Evolutionary conservation across 768 basidiomycete genomes (phyloP), one percentile per base, ranked within the genome.

Genomic region (Suillus plorans): DNA sequence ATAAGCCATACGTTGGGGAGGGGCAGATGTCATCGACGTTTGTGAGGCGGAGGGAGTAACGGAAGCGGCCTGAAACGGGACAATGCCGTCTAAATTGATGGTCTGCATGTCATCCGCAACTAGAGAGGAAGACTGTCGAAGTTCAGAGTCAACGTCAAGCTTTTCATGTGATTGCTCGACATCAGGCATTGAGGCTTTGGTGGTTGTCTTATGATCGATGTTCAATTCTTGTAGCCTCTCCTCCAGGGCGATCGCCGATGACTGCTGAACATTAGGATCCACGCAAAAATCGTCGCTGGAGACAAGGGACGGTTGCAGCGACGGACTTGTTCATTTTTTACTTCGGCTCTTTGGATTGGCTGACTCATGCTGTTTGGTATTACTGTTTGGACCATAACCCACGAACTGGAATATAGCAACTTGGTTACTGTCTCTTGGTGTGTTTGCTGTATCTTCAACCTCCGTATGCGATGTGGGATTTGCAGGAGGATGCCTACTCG

Each of bases 1-100:
- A 70, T 81, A 84, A 5, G 79, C 74, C 20, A 69, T 67, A 3
- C 63, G 65, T 16, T 71, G n/a, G n/a, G n/a, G n/a, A n/a, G n/a
- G 60, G 25, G 36, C 60, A 39, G 64, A 64, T 22, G 78, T 69
- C 36, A 77, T 66, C 16, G 80, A 74, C 25, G 76, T 67, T n/a
- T 79, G 76, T 49, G 78, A 63, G 20, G 41, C 25, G 28, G 67
- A 58, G 52, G 73, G 36, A 13, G 31, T 61, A 55, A 18, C 61
- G 14, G 41, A 58, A 31, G 39, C 4, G 47, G 70, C 66, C 16
- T 62, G 63, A 60, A 53, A 44, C 22, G 28, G 58, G 61, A 47
- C 34, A 25, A 49, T 66, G 25, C 70, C 67, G 18, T 57, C 52
- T 31, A 64, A 68, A 66, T 81, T 83, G 37, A 67, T 14, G 8